Base-by-base conservation (phyloP, 1,139 yeast genomes). In the Wickerhamomyces sp. region DNA sequence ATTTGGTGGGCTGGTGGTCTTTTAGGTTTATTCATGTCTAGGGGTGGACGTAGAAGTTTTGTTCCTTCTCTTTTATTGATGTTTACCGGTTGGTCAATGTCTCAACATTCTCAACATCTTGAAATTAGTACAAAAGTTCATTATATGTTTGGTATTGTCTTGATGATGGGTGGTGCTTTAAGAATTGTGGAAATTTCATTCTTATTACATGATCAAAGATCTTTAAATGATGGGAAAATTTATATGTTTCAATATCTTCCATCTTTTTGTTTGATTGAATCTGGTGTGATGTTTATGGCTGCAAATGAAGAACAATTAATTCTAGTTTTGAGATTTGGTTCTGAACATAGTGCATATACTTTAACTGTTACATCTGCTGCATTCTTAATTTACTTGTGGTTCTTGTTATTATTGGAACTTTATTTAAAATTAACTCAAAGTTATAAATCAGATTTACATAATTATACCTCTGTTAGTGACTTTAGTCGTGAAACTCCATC, bases 1-100 rank as follows among this genome's bases (percentile, higher is more conserved):
- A 75, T 91, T 36, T 91, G 97, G 95, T 90, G 96, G 94, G 79
- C 89, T 46, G 95, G 96, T 42, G 98, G 97, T 2, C 69, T 89
- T 54, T 67, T 89, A 26, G 98, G 98, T 0, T 72, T 91, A 56
- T 85, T 77, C 65, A 67, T 90, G 43, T 77, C 95, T 2, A 67
- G 84, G 57, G 75, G 76, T 44, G 80, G 84, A 32, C 65, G 62
- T 46, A 75, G 98, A 52, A 78, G 86, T 39, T 86, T 84, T 58
- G 68, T 91, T 34, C 98, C 98, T 4, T 83, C 95, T 1, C 57
- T 89, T 37, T 77, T 93, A 42, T 76, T 91, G 55, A 78, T 90
- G 10, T 84, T 84, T 61, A 91, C 97, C 0, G 98, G 97, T 2
- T 91, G 89, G 76, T 86, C 96, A 36, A 91, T 91, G 98, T 77